phyloP scores from a whole-genome alignment of 2,329 filamentous ascomycete species.

The Westerdykella aurantiaca region DNA sequence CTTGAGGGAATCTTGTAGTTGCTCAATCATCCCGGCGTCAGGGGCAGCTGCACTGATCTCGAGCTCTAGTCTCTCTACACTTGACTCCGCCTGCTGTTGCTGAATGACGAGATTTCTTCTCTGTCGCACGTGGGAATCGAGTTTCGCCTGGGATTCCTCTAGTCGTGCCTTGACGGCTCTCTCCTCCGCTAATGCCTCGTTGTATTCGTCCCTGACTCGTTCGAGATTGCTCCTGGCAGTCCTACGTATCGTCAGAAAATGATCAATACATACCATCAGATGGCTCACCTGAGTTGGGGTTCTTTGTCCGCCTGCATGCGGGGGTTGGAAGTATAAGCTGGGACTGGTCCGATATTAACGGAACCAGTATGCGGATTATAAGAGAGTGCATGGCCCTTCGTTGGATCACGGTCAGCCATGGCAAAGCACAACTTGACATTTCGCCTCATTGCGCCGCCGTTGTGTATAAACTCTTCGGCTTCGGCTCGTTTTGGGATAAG shows the following conservation, averaged over 20 bases:
- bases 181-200: slow-evolving; percentile 20
- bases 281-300: slow-evolving; percentile 54
- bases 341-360: slow-evolving; percentile 48
- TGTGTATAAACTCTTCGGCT: slow-evolving; percentile 65
- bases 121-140: slow-evolving; percentile 47
- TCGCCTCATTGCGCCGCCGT: slow-evolving; percentile 42
- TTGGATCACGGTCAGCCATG: slow-evolving; percentile 57
- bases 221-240: slow-evolving; percentile 45
- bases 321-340: slow-evolving; percentile 49
- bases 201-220: slow-evolving; percentile 44
- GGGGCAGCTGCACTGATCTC: slow-evolving; percentile 54
- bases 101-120: slow-evolving; percentile 49
- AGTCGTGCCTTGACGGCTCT: slow-evolving; percentile 36
- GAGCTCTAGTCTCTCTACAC: slow-evolving; percentile 61
- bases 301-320: slow-evolving; percentile 78
- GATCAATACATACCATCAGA: not conserved
- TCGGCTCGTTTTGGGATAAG: slow-evolving; percentile 64
- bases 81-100: slow-evolving; percentile 56
- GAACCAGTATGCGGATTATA: slow-evolving; percentile 41
- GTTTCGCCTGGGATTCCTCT: slow-evolving; percentile 46
- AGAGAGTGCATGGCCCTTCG: slow-evolving; percentile 50
- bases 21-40: slow-evolving; percentile 53
- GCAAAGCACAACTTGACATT: slow-evolving; percentile 72
- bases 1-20: slow-evolving; percentile 46
- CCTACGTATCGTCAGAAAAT: slow-evolving; percentile 12